phyloP scores from a whole-genome alignment of 1,284 basidiomycete genomes.

The Hemileia vastatrix region DNA sequence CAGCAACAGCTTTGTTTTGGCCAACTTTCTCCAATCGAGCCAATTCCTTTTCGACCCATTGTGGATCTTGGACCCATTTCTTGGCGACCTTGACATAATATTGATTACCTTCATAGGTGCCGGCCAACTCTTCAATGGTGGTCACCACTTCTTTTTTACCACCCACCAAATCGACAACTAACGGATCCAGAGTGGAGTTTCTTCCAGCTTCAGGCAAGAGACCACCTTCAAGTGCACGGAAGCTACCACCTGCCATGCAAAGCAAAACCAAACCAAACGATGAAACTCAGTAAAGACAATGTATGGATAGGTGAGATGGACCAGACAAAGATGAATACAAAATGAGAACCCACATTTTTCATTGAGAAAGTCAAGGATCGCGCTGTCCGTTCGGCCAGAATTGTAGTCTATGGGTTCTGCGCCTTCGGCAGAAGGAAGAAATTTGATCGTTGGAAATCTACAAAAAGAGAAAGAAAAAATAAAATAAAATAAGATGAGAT shows the following conservation, averaged over 20 bases:
- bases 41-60: conserved; percentile 13
- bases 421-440: conserved; percentile 8
- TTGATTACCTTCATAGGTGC: conserved; percentile 1
- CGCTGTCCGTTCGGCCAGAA: background rate
- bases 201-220: conserved; percentile 20
- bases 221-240: conserved; percentile 5
- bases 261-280: background rate
- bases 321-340: background rate
- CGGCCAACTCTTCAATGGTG: conserved; percentile 8
- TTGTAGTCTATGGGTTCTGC: conserved; percentile 9
- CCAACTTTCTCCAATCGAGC: conserved; percentile 16
- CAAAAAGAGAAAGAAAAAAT: background rate
- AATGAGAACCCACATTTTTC: conserved; percentile 9
- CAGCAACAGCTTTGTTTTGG: conserved; percentile 15
- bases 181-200: conserved; percentile 7
- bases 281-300: background rate
- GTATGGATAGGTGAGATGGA: background rate
- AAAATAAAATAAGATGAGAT: background rate
- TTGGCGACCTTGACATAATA: conserved; percentile 22
- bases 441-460: conserved; percentile 20
- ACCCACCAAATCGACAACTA: conserved; percentile 13
- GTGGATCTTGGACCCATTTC: conserved; percentile 3
- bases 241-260: conserved; percentile 7
- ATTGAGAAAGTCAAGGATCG: conserved; percentile 21
- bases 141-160: conserved; percentile 2